Evolutionary conservation across 257 asterid genomes (phyloP).

Genomic region (Eucommia ulmoides): DNA sequence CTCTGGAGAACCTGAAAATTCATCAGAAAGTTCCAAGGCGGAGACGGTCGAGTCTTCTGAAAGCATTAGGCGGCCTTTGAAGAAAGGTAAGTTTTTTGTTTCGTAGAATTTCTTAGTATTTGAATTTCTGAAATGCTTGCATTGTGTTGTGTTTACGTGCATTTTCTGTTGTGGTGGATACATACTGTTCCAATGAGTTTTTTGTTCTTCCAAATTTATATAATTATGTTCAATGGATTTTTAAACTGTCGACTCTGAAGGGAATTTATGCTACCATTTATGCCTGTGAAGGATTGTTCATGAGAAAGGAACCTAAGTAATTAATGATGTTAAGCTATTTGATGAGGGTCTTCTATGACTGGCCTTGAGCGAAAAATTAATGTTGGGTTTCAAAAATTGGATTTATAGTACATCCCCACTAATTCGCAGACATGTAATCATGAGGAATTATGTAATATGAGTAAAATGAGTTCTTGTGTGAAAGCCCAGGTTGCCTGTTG

Average conservation of each 20-base stretch:
- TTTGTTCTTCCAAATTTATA: background rate
- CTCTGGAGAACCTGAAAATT: conserved; percentile 55
- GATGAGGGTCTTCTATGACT: too few relatives aligned
- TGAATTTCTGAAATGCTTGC: background rate
- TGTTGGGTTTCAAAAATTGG: too few relatives aligned
- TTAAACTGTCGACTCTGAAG: background rate
- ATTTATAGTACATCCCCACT: too few relatives aligned
- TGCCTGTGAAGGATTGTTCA: too few relatives aligned
- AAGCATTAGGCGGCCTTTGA: conserved; percentile 37
- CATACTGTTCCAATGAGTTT: background rate
- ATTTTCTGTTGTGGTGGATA: background rate
- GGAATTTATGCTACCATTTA: background rate
- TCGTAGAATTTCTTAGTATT: background rate
- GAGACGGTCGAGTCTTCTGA: conserved; percentile 41
- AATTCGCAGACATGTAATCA: too few relatives aligned
- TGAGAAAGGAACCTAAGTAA: too few relatives aligned
- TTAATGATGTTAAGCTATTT: too few relatives aligned
- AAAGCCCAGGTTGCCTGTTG: too few relatives aligned
- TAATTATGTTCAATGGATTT: background rate
- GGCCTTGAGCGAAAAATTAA: too few relatives aligned
- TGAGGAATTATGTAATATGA: too few relatives aligned
- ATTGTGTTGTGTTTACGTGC: background rate
- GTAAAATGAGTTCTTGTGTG: too few relatives aligned
- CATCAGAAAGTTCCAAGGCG: conserved; percentile 40
- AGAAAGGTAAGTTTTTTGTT: conserved; percentile 41